Evolutionary conservation across 495 filamentous ascomycete genomes (phyloP), one percentile per base, ranked within the genome.

Genomic region (Aspergillus homomorphus): DNA sequence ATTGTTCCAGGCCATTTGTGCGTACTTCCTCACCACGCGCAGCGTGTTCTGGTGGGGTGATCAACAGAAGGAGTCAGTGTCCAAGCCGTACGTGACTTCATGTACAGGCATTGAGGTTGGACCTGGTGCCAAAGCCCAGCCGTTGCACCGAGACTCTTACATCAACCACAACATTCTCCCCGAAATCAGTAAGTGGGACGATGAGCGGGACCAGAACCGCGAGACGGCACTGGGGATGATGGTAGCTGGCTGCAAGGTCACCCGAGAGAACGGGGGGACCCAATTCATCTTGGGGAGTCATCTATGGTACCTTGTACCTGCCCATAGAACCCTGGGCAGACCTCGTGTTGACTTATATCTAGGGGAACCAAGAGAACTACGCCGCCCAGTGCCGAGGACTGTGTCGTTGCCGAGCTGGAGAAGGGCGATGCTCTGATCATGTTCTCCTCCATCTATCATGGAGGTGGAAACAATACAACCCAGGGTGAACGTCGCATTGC

Each of bases 251-350:
- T 69, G 62, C 22, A 66, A 61, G 30, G 62, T 61, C 1, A 72
- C 68, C 4, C 66, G 61, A 23, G 62, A 61, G 12, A 79, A 79
- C 51, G 78, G 77, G 14, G 77, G 72, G 24, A 79, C 77, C 8
- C 68, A 71, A 14, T 69, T 79, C 53, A 74, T 79, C 50, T 75
- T 73, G 1, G 67, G 73, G 14, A 69, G 64, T 28, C 78, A 81
- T 62, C 66, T 76, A 9, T 78, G 77, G 33, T 38, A 38, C 9
- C 12, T 12, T 20, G 3, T 23, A 19, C 3, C 10, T 21, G 9
- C 8, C 33, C 33, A 12, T 2, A 38, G n/a, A n/a, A n/a, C n/a
- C n/a, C n/a, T n/a, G n/a, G n/a, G n/a, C n/a, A n/a, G n/a, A n/a
- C n/a, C n/a, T n/a, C n/a, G 2, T 20, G 45, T n/a, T 23, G 15